Conservation (phyloP, 371 early-diverging fungal genomes). For the Mucor mucedo region DNA sequence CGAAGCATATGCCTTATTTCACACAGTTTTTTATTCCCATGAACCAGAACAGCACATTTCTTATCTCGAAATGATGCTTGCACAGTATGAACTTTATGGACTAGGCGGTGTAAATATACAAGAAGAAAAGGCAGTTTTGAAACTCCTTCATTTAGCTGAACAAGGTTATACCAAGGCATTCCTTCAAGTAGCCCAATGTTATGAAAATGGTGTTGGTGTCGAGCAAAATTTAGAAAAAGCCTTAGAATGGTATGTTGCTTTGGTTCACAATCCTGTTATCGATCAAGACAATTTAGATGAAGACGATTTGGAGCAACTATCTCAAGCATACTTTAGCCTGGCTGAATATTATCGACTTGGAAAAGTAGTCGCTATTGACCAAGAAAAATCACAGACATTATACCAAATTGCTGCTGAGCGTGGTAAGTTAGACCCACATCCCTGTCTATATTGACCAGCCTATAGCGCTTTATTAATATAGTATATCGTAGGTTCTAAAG, state of each 20-base stretch:
- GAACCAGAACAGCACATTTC: constrained; percentile 22
- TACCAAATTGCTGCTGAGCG: constrained; percentile 33
- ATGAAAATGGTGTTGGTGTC: constrained; percentile 84
- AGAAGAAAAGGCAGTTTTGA: constrained; percentile 23
- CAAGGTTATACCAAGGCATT: constrained; percentile 36
- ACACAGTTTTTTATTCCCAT: constrained; percentile 21
- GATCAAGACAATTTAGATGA: constrained; percentile 43
- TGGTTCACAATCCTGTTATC: constrained; percentile 31
- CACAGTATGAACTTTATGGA: constrained; percentile 41
- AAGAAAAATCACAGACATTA: constrained; percentile 22
- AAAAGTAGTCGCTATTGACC: constrained; percentile 21
- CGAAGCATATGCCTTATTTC: constrained; percentile 32
- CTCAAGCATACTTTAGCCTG: constrained; percentile 30
- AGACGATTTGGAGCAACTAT: constrained; percentile 30
- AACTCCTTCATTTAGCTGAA: constrained; percentile 33
- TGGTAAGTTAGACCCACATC: constrained; percentile 7
- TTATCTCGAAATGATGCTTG: constrained; percentile 32
- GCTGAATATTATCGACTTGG: constrained; percentile 44
- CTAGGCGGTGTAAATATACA: constrained; percentile 35
- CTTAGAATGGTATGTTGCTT: constrained; percentile 78
- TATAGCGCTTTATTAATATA: background rate
- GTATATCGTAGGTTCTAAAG: constrained; percentile 1
- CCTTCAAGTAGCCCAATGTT: constrained; percentile 64
- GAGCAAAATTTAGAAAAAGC: constrained; percentile 67
- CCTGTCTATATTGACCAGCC: background rate